Base-by-base conservation (phyloP, 2,329 filamentous ascomycete genomes). In the Didymella arachidicola region DNA sequence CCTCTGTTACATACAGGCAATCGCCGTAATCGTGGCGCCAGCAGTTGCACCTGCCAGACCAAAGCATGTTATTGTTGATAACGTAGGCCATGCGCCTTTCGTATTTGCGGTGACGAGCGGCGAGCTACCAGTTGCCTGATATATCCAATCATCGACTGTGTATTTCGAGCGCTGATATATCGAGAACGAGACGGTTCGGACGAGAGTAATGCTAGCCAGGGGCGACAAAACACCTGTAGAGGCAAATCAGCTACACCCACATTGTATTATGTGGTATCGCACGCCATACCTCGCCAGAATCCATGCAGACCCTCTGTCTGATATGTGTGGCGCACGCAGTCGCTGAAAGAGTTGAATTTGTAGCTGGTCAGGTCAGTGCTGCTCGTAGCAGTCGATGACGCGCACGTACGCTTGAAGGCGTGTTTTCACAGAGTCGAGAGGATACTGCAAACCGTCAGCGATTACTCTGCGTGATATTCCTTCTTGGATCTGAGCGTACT, bases 371-470 rank as follows among this genome's bases (percentile, higher is more conserved):
- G 29, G 65, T 74, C 59, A 74, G 67, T 29, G 27, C 32, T 57
- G 29, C 48, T 50, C 22, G 7, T 26, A 36, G 22, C 36, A 11
- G 25, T 16, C 26, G 25, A 50, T 52, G 57, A 46, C 41, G 55
- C 38, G 52, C 48, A 66, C 78, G 62, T 77, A 80, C 65, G 90
- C 91, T 81, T 96, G 92, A 87, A 95, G 92, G 72, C 92, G 90
- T 55, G 90, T 93, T 82, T 96, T 96, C 75, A 94, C 89, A 70
- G 92, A 94, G 77, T 96, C 92, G 67, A 96, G 86, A 22, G 92
- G 92, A 73, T 94, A 96, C 81, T 83, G 51, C 22, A 52, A 60
- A 47, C 48, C 53, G 58, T 77, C 43, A 77, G 73, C 53, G 27
- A 14, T 14, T 7, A 12, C 22, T 8, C 19, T 53, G 12, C 11